Conservation (phyloP, 164 flowering plant species). For the Magnolia sinica region DNA sequence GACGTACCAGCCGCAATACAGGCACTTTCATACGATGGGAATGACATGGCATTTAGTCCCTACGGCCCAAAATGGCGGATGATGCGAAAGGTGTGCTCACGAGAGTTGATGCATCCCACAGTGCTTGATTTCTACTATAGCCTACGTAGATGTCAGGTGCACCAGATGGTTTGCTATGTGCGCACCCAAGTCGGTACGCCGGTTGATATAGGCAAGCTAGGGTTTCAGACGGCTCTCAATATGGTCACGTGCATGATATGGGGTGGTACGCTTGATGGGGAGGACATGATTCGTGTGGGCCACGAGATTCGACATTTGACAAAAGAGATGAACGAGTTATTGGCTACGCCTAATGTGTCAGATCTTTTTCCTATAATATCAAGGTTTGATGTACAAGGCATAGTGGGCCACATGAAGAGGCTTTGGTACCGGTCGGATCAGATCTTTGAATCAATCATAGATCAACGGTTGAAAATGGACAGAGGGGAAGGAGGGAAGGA, state of each 20-base stretch:
- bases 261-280: conserved; percentile 40
- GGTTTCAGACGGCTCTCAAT: conserved; percentile 36
- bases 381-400: conserved; percentile 50
- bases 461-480: too few relatives aligned
- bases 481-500: too few relatives aligned
- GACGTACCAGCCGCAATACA: background rate
- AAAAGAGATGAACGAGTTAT: conserved; percentile 24
- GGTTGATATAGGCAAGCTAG: conserved; percentile 39
- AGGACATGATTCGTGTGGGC: conserved; percentile 26
- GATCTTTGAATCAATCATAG: too few relatives aligned
- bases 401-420: conserved; percentile 23
- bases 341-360: conserved; percentile 50
- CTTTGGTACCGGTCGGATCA: background rate
- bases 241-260: conserved; percentile 47
- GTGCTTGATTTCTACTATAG: background rate
- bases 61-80: background rate
- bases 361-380: conserved; percentile 47
- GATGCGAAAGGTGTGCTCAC: background rate
- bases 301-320: conserved; percentile 35
- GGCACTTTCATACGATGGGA: background rate
- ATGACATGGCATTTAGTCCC: background rate
- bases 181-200: background rate
- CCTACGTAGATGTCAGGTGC: background rate
- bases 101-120: background rate
- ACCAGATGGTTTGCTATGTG: background rate